Percentiles rank a stretch among this genome's conserved stretches.
Conservation (phyloP, 2,329 filamentous ascomycete genomes). For the Penicillium aurantiogriseum region DNA sequence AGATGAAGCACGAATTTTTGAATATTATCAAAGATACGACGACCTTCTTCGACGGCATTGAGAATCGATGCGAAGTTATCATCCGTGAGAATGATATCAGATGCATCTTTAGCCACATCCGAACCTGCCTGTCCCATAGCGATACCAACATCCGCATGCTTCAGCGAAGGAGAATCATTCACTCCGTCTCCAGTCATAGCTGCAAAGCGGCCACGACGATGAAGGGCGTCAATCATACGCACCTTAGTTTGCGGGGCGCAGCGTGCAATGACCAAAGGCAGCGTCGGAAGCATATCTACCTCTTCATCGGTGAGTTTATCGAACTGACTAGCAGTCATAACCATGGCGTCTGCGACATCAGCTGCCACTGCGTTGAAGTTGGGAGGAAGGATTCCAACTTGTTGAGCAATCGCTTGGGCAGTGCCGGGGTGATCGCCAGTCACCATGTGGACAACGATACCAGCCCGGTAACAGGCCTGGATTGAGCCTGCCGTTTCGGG, state of each 20-base stretch:
- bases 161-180: conserved; percentile 63
- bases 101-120: too few species aligned
- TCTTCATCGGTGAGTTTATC: conserved; percentile 70
- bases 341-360: conserved; percentile 61
- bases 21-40: too few species aligned
- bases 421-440: conserved; percentile 77
- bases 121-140: too few species aligned
- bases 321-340: conserved; percentile 72
- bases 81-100: too few species aligned
- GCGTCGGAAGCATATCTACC: conserved; percentile 57
- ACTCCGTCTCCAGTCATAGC: conserved; percentile 87
- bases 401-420: conserved; percentile 70
- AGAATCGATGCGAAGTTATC: too few species aligned
- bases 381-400: conserved; percentile 70
- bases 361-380: conserved; percentile 55
- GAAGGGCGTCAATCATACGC: conserved; percentile 68
- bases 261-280: conserved; percentile 55
- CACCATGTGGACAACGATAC: conserved; percentile 75
- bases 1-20: too few species aligned
- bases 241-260: conserved; percentile 61
- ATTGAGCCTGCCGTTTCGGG: conserved; percentile 53
- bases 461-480: conserved; percentile 28
- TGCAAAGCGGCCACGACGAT: conserved; percentile 60
- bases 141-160: too few species aligned
- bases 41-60: too few species aligned